phyloP scores from a whole-genome alignment of 2,329 filamentous ascomycete genomes.

The Hortaea werneckii region DNA sequence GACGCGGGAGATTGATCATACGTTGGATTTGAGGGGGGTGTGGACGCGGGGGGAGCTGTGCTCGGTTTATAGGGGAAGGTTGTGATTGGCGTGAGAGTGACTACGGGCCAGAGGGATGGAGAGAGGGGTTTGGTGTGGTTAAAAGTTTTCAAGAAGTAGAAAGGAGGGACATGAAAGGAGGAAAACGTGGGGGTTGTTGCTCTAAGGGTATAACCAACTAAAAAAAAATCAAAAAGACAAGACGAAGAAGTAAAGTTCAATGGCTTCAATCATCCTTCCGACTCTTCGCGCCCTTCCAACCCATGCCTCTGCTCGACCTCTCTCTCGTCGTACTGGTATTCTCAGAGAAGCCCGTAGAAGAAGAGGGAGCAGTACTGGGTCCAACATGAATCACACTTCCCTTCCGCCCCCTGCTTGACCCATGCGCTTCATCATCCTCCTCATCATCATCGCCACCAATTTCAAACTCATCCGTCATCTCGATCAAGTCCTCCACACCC shows the following conservation, averaged over 20 bases:
- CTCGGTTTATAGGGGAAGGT: slow-evolving; percentile 4
- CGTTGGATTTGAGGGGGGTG: slow-evolving; percentile 33
- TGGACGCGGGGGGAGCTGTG: slow-evolving; percentile 31
- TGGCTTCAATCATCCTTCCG: slow-evolving; percentile 23
- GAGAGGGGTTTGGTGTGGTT: too few relatives aligned
- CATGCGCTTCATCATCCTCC: slow-evolving; percentile 17
- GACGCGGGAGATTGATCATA: slow-evolving; percentile 30
- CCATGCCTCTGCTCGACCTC: slow-evolving; percentile 5
- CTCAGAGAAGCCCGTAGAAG: slow-evolving; percentile 20
- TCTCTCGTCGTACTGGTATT: slow-evolving; percentile 10
- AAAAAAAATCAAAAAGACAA: not conserved
- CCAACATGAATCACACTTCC: slow-evolving; percentile 10
- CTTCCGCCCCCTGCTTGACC: slow-evolving; percentile 18
- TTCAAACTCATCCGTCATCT: slow-evolving; percentile 53
- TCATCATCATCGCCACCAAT: slow-evolving; percentile 25
- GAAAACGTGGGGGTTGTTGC: not conserved
- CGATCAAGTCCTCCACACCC: slow-evolving; percentile 56
- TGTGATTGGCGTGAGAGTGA: not conserved
- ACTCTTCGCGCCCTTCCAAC: slow-evolving; percentile 12
- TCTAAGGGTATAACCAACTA: not conserved
- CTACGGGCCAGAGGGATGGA: too few relatives aligned
- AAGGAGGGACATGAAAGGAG: too few relatives aligned
- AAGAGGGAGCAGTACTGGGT: slow-evolving; percentile 7
- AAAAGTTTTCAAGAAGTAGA: too few relatives aligned
- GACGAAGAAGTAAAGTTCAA: not conserved